Evolutionary conservation across 2,329 filamentous ascomycete genomes (phyloP).

Genomic region (Cytospora schulzeri): DNA sequence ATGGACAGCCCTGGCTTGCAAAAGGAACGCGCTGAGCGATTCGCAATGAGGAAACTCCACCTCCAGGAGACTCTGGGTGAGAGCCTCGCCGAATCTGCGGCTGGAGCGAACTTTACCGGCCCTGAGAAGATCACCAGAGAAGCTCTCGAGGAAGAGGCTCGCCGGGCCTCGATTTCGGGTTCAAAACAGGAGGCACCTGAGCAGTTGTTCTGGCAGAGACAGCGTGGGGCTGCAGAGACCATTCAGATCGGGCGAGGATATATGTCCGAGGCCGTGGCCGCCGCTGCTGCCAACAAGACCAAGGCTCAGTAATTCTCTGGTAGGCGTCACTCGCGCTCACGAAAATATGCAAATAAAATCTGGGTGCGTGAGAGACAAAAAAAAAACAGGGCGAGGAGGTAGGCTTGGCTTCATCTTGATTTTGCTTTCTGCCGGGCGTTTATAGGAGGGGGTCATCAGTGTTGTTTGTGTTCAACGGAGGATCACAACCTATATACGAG

Average conservation of each 20-base stretch:
- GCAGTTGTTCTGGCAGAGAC: slow-evolving; percentile 64
- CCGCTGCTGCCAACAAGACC: slow-evolving; percentile 27
- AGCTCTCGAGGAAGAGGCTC: slow-evolving; percentile 65
- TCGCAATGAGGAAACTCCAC: slow-evolving; percentile 75
- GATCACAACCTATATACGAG: background rate
- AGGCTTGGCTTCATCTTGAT: background rate
- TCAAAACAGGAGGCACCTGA: slow-evolving; percentile 54
- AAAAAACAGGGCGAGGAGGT: background rate
- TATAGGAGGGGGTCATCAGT: background rate
- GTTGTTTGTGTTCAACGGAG: background rate
- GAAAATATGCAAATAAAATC: background rate
- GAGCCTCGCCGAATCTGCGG: slow-evolving; percentile 52
- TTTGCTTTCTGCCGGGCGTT: background rate
- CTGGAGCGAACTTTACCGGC: slow-evolving; percentile 49
- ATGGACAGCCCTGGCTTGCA: slow-evolving; percentile 85
- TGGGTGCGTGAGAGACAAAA: too few relatives aligned
- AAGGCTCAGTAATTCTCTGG: slow-evolving; percentile 15
- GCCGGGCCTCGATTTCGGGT: slow-evolving; percentile 51
- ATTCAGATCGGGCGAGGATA: slow-evolving; percentile 57
- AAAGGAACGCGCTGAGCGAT: slow-evolving; percentile 81
- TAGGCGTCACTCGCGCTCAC: background rate
- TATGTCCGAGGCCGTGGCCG: slow-evolving; percentile 48
- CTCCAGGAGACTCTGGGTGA: slow-evolving; percentile 72
- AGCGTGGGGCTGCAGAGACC: slow-evolving; percentile 59
- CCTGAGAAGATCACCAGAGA: slow-evolving; percentile 66